Percentiles rank a stretch among this genome's conserved stretches.
phyloP scores from a whole-genome alignment of 805 yeast genomes.

The Spencermartinsiella europaea region DNA sequence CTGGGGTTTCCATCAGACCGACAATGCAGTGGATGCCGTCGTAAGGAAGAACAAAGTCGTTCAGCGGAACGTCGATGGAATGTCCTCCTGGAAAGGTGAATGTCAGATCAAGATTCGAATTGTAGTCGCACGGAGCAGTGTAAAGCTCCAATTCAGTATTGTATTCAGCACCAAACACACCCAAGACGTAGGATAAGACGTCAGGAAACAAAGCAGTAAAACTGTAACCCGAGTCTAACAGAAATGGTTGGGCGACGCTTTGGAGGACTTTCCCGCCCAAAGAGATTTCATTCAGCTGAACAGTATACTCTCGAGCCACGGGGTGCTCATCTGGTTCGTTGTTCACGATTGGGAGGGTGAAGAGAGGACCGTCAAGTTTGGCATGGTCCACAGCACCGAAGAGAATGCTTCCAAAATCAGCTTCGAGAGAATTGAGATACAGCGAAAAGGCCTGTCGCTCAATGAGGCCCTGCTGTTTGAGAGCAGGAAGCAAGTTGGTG shows the following conservation, averaged over 20 bases:
- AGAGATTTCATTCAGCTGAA: constrained; percentile 17
- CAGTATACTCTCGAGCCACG: constrained; percentile 18
- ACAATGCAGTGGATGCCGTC: constrained; percentile 8
- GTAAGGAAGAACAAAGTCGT: constrained; percentile 10
- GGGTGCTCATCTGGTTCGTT: constrained; percentile 7
- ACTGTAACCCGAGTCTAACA: constrained; percentile 52
- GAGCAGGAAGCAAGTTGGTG: constrained; percentile 56
- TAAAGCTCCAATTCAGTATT: constrained; percentile 22
- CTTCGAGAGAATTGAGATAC: constrained; percentile 35
- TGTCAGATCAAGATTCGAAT: constrained; percentile 4
- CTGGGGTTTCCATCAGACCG: constrained; percentile 5
- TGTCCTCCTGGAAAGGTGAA: constrained; percentile 22
- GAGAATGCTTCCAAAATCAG: constrained; percentile 35
- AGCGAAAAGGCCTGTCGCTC: constrained; percentile 43
- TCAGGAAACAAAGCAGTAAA: constrained; percentile 42
- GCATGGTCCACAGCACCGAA: constrained; percentile 44
- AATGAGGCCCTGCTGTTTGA: constrained; percentile 46
- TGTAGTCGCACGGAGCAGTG: constrained; percentile 13
- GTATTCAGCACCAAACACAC: constrained; percentile 4
- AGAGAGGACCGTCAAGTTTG: constrained; percentile 37
- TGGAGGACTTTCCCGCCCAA: constrained; percentile 7
- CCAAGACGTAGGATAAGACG: neutral
- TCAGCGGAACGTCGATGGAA: constrained; percentile 20
- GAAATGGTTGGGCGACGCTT: constrained; percentile 28
- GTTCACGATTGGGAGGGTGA: constrained; percentile 30